Percentiles rank a stretch among this genome's conserved stretches.
phyloP scores from a whole-genome alignment of 768 basidiomycete species.

The Pleurotus pulmonarius region DNA sequence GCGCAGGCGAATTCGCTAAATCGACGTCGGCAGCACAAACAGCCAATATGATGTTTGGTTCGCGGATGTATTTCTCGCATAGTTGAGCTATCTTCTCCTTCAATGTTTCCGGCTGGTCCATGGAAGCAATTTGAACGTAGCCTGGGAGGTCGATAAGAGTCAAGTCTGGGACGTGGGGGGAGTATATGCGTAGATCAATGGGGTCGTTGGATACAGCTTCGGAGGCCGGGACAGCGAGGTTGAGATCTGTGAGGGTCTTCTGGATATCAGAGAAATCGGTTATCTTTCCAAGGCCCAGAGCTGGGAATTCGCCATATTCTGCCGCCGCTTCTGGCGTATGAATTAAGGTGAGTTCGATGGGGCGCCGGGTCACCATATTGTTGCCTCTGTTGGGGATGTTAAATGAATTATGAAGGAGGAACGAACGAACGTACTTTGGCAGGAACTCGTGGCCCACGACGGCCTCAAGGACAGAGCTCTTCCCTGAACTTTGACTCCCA shows the following conservation, averaged over 20 bases:
- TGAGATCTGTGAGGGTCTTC: slow-evolving; percentile 89
- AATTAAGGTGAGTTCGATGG: slow-evolving; percentile 95
- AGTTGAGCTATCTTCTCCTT: slow-evolving; percentile 88
- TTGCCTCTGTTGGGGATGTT: slow-evolving; percentile 64
- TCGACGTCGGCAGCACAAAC: slow-evolving; percentile 99
- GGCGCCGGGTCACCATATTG: slow-evolving; percentile 99
- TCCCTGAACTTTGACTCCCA: slow-evolving; percentile 97
- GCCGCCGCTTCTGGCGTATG: slow-evolving; percentile 72
- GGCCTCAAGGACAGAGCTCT: slow-evolving; percentile 95
- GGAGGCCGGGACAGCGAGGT: slow-evolving; percentile 85
- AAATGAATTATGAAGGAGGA: neutral
- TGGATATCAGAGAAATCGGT: slow-evolving; percentile 91
- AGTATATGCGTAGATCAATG: slow-evolving; percentile 96
- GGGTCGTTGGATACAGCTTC: slow-evolving; percentile 93
- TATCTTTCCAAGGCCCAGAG: slow-evolving; percentile 84
- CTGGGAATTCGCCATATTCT: slow-evolving; percentile 95
- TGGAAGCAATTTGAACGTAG: slow-evolving; percentile 90
- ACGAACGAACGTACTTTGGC: slow-evolving; percentile 72
- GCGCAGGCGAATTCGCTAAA: slow-evolving; percentile 94
- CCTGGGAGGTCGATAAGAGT: slow-evolving; percentile 97
- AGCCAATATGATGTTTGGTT: slow-evolving; percentile 99
- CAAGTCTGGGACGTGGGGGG: slow-evolving; percentile 92
- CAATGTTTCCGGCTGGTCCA: slow-evolving; percentile 93
- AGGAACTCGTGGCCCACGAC: slow-evolving; percentile 98
- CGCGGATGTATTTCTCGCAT: slow-evolving; percentile 97